Conservation (phyloP, 306 rosid genomes). For the Quillaja saponaria region DNA sequence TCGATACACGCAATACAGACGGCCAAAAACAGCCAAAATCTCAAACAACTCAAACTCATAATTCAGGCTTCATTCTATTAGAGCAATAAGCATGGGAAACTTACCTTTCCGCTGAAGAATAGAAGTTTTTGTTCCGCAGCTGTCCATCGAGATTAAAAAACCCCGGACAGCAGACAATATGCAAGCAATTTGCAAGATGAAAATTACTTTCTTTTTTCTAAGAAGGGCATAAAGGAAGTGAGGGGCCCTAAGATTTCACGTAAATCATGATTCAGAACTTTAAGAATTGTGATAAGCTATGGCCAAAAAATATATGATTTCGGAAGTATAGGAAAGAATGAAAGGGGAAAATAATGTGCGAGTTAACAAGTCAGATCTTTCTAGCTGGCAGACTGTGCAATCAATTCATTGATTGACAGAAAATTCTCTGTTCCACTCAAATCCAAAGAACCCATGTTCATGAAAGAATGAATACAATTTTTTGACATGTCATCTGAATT, state of each 20-base stretch:
- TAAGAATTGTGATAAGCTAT: background rate
- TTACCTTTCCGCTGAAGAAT: background rate
- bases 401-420: slow-evolving; percentile 74
- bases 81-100: background rate
- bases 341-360: slow-evolving; percentile 4
- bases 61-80: background rate
- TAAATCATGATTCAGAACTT: background rate
- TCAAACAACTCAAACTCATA: background rate
- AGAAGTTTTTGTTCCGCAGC: background rate
- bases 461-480: slow-evolving; percentile 68
- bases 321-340: background rate
- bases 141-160: too few species aligned
- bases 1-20: too few species aligned
- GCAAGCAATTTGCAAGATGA: too few species aligned
- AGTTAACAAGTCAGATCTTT: slow-evolving; percentile 33
- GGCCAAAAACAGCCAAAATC: background rate
- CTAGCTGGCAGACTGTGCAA: slow-evolving; percentile 74
- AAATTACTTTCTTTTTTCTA: too few species aligned
- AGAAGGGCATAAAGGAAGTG: background rate
- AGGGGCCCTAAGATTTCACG: background rate
- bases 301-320: too few species aligned
- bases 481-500: slow-evolving; percentile 67
- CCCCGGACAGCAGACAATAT: too few species aligned
- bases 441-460: slow-evolving; percentile 66
- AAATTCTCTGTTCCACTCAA: slow-evolving; percentile 62